Evolutionary conservation across 805 yeast genomes (phyloP).

Genomic region (Komagataella ulmi): DNA sequence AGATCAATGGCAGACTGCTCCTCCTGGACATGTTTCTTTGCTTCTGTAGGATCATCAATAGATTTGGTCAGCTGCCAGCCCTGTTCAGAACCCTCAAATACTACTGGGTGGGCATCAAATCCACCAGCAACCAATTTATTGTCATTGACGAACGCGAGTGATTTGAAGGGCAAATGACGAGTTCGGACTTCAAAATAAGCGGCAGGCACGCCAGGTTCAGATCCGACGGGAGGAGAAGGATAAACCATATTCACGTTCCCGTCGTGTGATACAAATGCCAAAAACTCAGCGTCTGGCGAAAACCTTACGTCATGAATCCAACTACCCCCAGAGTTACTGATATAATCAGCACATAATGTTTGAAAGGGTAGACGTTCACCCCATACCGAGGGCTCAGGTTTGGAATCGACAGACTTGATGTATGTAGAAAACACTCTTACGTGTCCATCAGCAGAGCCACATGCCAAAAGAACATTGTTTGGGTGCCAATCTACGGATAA

Average conservation of each 20-base stretch:
- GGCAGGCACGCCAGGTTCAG: conserved; percentile 47
- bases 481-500: conserved; percentile 86
- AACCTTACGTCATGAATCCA: conserved; percentile 91
- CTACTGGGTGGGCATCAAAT: conserved; percentile 81
- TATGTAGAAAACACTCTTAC: conserved; percentile 82
- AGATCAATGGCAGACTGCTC: conserved; percentile 78
- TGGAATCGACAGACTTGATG: conserved; percentile 76
- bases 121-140: conserved; percentile 76
- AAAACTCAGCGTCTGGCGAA: conserved; percentile 62
- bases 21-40: conserved; percentile 35
- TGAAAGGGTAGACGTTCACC: conserved; percentile 93
- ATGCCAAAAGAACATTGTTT: conserved; percentile 74
- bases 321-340: conserved; percentile 52
- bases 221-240: conserved; percentile 35
- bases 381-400: conserved; percentile 78
- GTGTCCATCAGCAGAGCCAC: conserved; percentile 91
- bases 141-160: conserved; percentile 59
- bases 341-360: conserved; percentile 74
- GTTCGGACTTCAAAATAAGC: conserved; percentile 49
- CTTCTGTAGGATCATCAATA: conserved; percentile 42
- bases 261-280: conserved; percentile 82
- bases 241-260: conserved; percentile 72
- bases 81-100: conserved; percentile 55
- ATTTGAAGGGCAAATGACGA: conserved; percentile 65
- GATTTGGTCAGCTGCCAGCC: conserved; percentile 50